phyloP scores from a whole-genome alignment of 805 yeast species.

The Henningerozyma blattae region DNA sequence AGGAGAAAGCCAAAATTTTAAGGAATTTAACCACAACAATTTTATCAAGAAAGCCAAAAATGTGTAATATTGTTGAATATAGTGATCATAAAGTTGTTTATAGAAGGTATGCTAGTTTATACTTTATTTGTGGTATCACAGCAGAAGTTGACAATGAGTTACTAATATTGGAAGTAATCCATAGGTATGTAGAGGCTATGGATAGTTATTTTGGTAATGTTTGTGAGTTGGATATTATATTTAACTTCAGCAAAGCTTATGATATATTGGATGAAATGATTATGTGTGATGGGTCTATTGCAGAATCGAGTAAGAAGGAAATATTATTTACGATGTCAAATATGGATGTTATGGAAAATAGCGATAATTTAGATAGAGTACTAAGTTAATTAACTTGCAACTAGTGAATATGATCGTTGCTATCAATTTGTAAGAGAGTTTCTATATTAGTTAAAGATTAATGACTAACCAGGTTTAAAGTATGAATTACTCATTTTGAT shows the following conservation, averaged over 20 bases:
- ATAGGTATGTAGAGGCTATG: constrained; percentile 93
- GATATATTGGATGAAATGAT: constrained; percentile 82
- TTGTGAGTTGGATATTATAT: constrained; percentile 91
- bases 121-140: constrained; percentile 70
- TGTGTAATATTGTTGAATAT: constrained; percentile 91
- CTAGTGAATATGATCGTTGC: constrained; percentile 1
- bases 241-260: constrained; percentile 90
- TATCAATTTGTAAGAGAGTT: not conserved
- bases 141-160: constrained; percentile 58
- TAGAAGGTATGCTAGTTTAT: constrained; percentile 85
- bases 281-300: constrained; percentile 70
- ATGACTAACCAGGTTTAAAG: too few relatives aligned
- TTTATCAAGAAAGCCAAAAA: constrained; percentile 74
- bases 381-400: constrained; percentile 16
- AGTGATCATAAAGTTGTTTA: constrained; percentile 69
- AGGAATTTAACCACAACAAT: constrained; percentile 81
- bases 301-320: constrained; percentile 73
- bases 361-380: constrained; percentile 46
- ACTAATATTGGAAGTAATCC: constrained; percentile 73
- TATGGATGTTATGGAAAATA: constrained; percentile 77
- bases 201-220: constrained; percentile 92
- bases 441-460: too few relatives aligned
- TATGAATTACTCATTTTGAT: too few relatives aligned
- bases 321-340: constrained; percentile 65
- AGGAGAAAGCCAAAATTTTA: constrained; percentile 73